Evolutionary conservation across 1,139 yeast species (phyloP), one percentile per base, ranked within the genome.

Genomic region (Suhomyces terraborum): DNA sequence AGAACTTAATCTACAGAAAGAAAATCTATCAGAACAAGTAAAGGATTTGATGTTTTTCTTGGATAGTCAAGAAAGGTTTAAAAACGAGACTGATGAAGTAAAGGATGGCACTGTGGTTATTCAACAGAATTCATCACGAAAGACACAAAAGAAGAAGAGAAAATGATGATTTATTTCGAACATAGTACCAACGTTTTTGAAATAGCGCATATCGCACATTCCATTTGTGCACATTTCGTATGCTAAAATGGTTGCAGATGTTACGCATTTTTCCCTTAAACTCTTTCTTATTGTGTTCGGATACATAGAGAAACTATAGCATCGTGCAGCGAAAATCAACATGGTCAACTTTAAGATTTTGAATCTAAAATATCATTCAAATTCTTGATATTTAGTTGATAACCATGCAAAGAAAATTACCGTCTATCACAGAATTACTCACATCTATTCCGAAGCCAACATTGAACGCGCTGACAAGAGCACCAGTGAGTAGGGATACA

Each of bases 11-110:
- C 53, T 52, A 4, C 67, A 75, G 41, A 81, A 78, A 23, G 61
- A 60, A 18, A 86, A 79, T 3, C 62, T 88, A 35, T 61, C 73
- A 36, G 94, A 85, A 27, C 94, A 88, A 58, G 80, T 85, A 3
- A 77, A 75, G 28, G 96, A 89, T 58, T 62, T 89, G 43, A 86
- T 88, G 96, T 84, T 87, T 50, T 87, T 73, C 56, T 66, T 88
- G 38, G 94, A 86, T 47, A 76, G 86, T 3, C 86, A 78, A 55
- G 85, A 82, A 42, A 85, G 82, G 59, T 76, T 88, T 52, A 77
- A 82, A 52, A 76, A 81, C 55, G 84, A 87, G 18, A 75, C 80
- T 2, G 84, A 83, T 13, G 91, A 83, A 32, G 82, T 84, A 10
- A 78, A 70, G 49, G 84, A 88, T 47, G 95, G 95, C 0, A 78